phyloP scores from a whole-genome alignment of 1,139 yeast genomes.

The Blastobotrys aristatus region DNA sequence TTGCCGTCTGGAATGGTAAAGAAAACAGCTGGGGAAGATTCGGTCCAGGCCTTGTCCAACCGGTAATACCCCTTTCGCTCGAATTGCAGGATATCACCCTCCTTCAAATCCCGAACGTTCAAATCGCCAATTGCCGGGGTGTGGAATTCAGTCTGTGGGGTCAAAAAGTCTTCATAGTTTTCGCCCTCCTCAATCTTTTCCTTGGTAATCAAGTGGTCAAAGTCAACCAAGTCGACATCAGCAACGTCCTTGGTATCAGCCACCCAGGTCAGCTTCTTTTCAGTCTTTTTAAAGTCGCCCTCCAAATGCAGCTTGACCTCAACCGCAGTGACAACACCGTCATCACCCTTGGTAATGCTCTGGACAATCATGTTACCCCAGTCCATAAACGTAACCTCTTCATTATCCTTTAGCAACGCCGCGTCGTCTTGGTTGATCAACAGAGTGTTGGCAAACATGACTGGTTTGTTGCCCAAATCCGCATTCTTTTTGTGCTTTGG shows the following conservation, averaged over 20 bases:
- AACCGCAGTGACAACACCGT: conserved; percentile 49
- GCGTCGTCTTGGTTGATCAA: conserved; percentile 92
- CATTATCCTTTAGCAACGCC: conserved; percentile 54
- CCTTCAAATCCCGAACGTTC: conserved; percentile 69
- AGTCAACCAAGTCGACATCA: conserved; percentile 77
- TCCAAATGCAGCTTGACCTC: conserved; percentile 84
- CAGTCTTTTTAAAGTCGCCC: conserved; percentile 96
- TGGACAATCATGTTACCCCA: conserved; percentile 95
- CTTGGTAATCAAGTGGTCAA: conserved; percentile 92
- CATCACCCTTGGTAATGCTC: conserved; percentile 58
- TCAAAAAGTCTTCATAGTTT: conserved; percentile 86
- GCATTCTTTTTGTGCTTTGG: conserved; percentile 97
- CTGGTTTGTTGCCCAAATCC: conserved; percentile 80
- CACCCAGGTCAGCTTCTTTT: conserved; percentile 93
- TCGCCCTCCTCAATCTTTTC: conserved; percentile 95
- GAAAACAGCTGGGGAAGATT: conserved; percentile 57
- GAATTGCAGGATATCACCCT: conserved; percentile 85
- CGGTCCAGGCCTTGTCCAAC: conserved; percentile 62
- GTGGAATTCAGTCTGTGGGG: conserved; percentile 83
- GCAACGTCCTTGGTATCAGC: conserved; percentile 69
- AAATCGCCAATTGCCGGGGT: conserved; percentile 74
- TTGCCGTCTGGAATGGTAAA: conserved; percentile 98
- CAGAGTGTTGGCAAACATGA: conserved; percentile 57
- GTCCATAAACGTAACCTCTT: conserved; percentile 95
- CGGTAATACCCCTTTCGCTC: conserved; percentile 97